Base-by-base conservation (phyloP, 306 rosid genomes). In the Vigna reflexopilosa region DNA sequence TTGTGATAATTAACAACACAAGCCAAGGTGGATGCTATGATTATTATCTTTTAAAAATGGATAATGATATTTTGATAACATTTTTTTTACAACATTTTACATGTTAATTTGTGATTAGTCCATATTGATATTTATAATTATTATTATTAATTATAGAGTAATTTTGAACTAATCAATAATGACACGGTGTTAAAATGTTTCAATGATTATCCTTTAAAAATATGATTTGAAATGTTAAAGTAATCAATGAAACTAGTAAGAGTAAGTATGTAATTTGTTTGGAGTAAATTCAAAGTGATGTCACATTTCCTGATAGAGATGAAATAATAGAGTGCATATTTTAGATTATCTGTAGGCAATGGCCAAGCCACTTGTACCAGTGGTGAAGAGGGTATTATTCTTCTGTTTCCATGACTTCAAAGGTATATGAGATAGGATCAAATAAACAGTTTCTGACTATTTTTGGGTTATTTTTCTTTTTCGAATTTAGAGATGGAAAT, bases 301-400 rank as follows among this genome's bases (percentile, higher is more conserved):
- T 34, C 22, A 50, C 16, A 45, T 1, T 28, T 28, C 0, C 4
- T 3, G 2, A 4, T 3, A 28, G 32, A 28, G 45, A 80, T 73
- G 79, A 65, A 64, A 73, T 32, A 44, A 44, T 30, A 42, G 42
- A 65, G 0, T 55, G 20, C 52, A 72, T 58, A 16, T 34, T 70
- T 79, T 49, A 73, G 70, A 80, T 73, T 80, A 80, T 80, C 69
- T 58, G 36, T 68, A 75, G 28, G 81, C 67, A 26, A 24, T 72
- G n/a, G 5, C 42, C 44, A 13, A 72, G 28, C 74, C 69, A 73
- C 68, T 64, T 65, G 74, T 40, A 17, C 6, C 71, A 75, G 22
- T 19, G 51, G 2, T 65, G 50, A 45, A 45, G 17, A 36, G 24
- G 32, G 52, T 73, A 28, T 12, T 50, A 65, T 42, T 71, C 8